Base-by-base conservation (phyloP, 495 filamentous ascomycete genomes). In the Penicillium daleae region DNA sequence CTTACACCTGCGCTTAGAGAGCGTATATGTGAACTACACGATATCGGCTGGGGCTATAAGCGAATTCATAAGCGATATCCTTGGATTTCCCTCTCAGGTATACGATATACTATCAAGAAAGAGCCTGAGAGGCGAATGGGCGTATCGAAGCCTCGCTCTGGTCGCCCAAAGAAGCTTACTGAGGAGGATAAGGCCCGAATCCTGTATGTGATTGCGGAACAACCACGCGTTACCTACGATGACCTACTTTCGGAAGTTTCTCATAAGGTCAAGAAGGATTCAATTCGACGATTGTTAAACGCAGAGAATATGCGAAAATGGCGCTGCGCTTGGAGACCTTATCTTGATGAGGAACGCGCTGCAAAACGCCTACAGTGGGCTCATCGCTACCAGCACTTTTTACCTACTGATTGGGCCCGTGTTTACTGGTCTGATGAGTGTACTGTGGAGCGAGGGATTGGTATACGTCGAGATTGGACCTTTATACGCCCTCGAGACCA, bases 11-110 rank as follows among this genome's bases (percentile, higher is more conserved):
- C 59, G 55, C 42, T 65, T 2, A 50, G 57, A 13, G 57, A 56
- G 33, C 40, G 57, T 46, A 65, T 65, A 15, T 61, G 32, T 37
- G 57, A 65, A 32, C 44, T 60, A 10, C 52, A 60, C 39, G 32
- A 54, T 33, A 60, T 62, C 52, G 53, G 59, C 9, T 66, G 54
- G 58, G 59, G 52, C 5, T 59, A 62, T 62, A 66, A 62, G 12
- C 37, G 50, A 1, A 66, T 66, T 51, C 53, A 63, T 55, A 32
- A 54, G 9, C 59, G 60, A 8, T 62, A 63, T 46, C 64, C 59
- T 3, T 48, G 24, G 9, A 60, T 62, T 13, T 15, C 59, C 7
- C 17, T 64, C 17, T 60, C 57, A 21, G 55, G 27, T 29, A 60
- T 64, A 5, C 51, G 52, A 21, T 60, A 59, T 42, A 64, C 62